Evolutionary conservation across 2,329 filamentous ascomycete genomes (phyloP).

Genomic region (Coccinonectria pachysandricola): DNA sequence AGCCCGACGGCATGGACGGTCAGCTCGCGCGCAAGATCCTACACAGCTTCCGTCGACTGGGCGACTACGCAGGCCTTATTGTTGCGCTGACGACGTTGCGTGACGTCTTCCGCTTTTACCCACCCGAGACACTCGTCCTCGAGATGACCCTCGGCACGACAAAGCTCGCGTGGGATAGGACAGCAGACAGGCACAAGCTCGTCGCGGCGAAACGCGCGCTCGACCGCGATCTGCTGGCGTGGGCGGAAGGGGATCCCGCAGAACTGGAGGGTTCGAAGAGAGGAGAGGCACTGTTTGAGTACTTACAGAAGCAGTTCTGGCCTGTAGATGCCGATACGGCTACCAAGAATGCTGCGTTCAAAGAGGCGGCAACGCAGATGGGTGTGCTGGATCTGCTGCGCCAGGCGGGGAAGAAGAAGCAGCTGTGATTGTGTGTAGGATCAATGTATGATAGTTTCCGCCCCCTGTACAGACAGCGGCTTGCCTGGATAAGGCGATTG

Average conservation of each 20-base stretch:
- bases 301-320: slow-evolving; percentile 30
- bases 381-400: slow-evolving; percentile 28
- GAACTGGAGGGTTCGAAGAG: slow-evolving; percentile 27
- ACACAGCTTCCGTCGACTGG: slow-evolving; percentile 38
- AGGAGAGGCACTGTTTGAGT: slow-evolving; percentile 31
- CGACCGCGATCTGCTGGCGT: slow-evolving; percentile 26
- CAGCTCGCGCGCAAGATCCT: slow-evolving; percentile 39
- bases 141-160: slow-evolving; percentile 36
- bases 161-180: slow-evolving; percentile 33
- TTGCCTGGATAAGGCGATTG: too few relatives aligned
- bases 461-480: too few relatives aligned
- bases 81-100: slow-evolving; percentile 35
- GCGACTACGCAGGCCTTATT: slow-evolving; percentile 34
- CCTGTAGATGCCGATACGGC: slow-evolving; percentile 15
- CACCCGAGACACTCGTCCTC: slow-evolving; percentile 35
- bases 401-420: slow-evolving; percentile 7
- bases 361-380: slow-evolving; percentile 31
- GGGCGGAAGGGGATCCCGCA: slow-evolving; percentile 20
- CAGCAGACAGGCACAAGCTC: slow-evolving; percentile 29
- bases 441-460: too few relatives aligned
- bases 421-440: too few relatives aligned
- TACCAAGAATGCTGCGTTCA: slow-evolving; percentile 17
- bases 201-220: slow-evolving; percentile 32
- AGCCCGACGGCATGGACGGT: slow-evolving; percentile 31
- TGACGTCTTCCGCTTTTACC: slow-evolving; percentile 32